Percentiles rank a stretch among this genome's conserved stretches.
These are phyloP conservation scores for Wickerhamiella azyma DNA, from an alignment of 805 yeast genomes.

Conservation along the genomic window DNA sequence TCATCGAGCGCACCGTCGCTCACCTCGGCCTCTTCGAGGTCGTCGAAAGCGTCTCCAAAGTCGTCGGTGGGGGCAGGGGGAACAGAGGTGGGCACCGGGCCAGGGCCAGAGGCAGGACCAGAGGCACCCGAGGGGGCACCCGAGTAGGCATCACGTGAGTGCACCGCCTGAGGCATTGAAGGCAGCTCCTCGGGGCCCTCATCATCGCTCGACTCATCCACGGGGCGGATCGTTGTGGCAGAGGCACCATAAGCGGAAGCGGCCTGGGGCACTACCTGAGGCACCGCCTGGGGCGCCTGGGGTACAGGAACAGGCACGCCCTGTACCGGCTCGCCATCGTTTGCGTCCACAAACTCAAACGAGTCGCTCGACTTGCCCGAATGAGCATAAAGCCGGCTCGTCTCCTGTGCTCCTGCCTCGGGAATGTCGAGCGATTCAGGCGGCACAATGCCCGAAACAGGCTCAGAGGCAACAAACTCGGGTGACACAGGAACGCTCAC, in stretches of 20 bases:
- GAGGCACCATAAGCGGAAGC: too few species aligned
- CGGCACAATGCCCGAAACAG: constrained; percentile 16
- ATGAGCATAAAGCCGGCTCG: constrained; percentile 6
- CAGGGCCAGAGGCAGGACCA: background rate
- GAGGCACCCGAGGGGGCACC: constrained; percentile 4
- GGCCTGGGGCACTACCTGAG: too few species aligned
- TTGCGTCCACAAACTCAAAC: constrained; percentile 27
- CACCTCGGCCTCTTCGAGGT: constrained; percentile 28
- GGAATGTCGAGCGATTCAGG: constrained; percentile 8
- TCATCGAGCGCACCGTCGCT: background rate
- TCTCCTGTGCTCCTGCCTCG: background rate
- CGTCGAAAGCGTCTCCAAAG: constrained; percentile 22
- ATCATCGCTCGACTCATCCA: constrained; percentile 20
- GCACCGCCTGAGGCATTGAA: background rate
- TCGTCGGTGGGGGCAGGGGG: constrained; percentile 17
- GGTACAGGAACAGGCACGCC: background rate
- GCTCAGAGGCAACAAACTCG: constrained; percentile 16
- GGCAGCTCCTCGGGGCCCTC: constrained; percentile 20
- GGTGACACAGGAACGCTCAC: constrained; percentile 24
- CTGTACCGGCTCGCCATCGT: constrained; percentile 10
- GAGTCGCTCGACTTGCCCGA: constrained; percentile 16
- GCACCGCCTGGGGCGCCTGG: too few species aligned
- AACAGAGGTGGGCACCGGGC: constrained; percentile 12
- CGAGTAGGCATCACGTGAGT: background rate
- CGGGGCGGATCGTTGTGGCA: background rate